phyloP scores from a whole-genome alignment of 1,284 basidiomycete species.

The Quambalaria eucalypti region DNA sequence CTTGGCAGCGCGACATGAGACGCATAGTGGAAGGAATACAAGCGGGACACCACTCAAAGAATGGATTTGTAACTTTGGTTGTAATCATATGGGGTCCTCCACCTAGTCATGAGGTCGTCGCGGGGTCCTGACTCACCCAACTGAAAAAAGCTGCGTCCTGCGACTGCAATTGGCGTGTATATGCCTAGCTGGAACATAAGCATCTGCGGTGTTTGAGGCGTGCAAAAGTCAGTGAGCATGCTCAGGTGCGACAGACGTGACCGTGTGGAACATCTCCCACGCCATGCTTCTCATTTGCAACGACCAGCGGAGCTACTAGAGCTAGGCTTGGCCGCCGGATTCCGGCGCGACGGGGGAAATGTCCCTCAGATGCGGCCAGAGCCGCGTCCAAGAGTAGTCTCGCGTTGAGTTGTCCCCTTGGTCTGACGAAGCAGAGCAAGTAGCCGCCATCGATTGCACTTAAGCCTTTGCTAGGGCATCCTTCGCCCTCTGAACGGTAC shows the following conservation, averaged over 20 bases:
- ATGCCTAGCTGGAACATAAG: too few species aligned
- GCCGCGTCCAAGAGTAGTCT: slow-evolving; percentile 1
- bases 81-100: slow-evolving; percentile 2
- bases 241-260: not conserved
- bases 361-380: not conserved
- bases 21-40: not conserved
- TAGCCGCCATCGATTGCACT: slow-evolving; percentile 3
- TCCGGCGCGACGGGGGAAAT: not conserved
- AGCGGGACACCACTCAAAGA: not conserved
- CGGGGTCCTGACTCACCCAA: not conserved
- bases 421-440: too few species aligned
- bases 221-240: too few species aligned
- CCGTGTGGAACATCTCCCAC: not conserved
- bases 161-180: not conserved
- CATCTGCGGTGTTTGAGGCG: too few species aligned
- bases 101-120: not conserved
- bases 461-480: not conserved
- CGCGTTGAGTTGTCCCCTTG: slow-evolving; percentile 2
- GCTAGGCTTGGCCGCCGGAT: not conserved
- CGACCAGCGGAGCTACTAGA: not conserved
- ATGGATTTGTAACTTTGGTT: slow-evolving; percentile 6
- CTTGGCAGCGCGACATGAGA: not conserved
- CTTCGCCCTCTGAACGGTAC: not conserved
- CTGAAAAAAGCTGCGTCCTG: not conserved
- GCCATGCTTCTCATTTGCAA: not conserved